Evolutionary conservation across 2,329 filamentous ascomycete genomes (phyloP).

Genomic region (Aureobasidium uvarum): DNA sequence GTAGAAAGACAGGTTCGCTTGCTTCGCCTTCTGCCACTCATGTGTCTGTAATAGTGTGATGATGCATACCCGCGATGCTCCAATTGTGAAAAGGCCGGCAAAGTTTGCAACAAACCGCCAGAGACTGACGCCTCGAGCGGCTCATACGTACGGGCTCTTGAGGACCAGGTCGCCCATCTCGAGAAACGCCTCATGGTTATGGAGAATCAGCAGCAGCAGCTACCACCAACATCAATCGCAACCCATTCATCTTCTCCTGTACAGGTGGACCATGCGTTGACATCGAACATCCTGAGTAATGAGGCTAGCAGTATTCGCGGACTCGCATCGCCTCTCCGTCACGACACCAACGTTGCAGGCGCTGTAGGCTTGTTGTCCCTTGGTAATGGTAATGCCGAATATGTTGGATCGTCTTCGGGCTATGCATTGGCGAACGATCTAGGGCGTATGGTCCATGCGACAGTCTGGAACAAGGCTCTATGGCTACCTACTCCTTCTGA

Average conservation of each 20-base stretch:
- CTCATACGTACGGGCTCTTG: not conserved
- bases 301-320: not conserved
- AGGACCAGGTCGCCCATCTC: conserved; percentile 3
- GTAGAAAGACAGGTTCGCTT: not conserved
- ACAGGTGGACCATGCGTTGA: not conserved
- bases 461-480: conserved; percentile 17
- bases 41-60: not conserved
- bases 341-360: not conserved
- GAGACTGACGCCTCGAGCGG: not conserved
- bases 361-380: conserved; percentile 5
- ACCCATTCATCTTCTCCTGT: not conserved
- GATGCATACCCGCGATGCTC: conserved; percentile 10
- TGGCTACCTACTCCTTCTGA: not conserved
- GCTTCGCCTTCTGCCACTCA: not conserved
- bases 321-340: not conserved
- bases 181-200: not conserved
- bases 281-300: not conserved
- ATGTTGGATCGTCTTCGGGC: conserved; percentile 9
- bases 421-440: conserved; percentile 7
- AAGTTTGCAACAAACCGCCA: not conserved
- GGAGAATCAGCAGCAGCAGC: not conserved
- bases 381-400: not conserved
- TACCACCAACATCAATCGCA: not conserved
- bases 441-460: conserved; percentile 3
- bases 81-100: conserved; percentile 8